phyloP scores from a whole-genome alignment of 2,329 filamentous ascomycete species.

The Thermothelomyces thermophilus region DNA sequence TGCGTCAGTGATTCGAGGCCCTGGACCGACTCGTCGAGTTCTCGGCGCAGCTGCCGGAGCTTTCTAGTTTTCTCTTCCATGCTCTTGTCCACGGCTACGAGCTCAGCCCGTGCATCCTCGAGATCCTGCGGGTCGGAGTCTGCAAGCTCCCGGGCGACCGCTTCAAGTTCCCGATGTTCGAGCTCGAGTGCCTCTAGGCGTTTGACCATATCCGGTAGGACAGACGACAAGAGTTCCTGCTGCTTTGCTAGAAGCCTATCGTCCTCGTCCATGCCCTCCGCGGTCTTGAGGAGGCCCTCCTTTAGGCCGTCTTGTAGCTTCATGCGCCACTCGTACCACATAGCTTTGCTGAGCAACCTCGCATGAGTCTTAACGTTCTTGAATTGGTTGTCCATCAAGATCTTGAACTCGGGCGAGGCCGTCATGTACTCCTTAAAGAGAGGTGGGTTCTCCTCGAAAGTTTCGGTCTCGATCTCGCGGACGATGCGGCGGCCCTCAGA shows the following conservation, averaged over 20 bases:
- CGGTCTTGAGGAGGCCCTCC: constrained; percentile 69
- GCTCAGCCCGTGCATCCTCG: constrained; percentile 60
- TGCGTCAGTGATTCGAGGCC: constrained; percentile 56
- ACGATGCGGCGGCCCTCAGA: constrained; percentile 86
- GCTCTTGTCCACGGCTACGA: constrained; percentile 59
- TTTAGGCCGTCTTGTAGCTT: constrained; percentile 76
- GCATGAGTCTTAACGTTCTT: constrained; percentile 95
- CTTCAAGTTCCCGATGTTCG: constrained; percentile 62
- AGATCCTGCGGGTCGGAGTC: constrained; percentile 78
- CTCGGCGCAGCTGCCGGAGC: constrained; percentile 58
- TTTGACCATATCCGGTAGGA: constrained; percentile 59
- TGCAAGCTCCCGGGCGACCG: constrained; percentile 66
- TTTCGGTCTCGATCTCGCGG: constrained; percentile 83
- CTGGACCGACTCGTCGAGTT: constrained; percentile 61
- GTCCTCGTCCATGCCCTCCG: constrained; percentile 70
- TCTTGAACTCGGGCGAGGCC: constrained; percentile 73
- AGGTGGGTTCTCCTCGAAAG: constrained; percentile 81
- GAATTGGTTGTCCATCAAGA: constrained; percentile 92
- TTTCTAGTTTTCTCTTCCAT: constrained; percentile 62
- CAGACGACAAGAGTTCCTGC: constrained; percentile 58
- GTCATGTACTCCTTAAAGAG: constrained; percentile 88
- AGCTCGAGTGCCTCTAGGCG: constrained; percentile 54
- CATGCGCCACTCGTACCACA: constrained; percentile 98
- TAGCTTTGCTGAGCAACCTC: constrained; percentile 81
- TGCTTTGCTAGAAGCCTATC: constrained; percentile 60